Base-by-base conservation (phyloP, 2,329 filamentous ascomycete species). In the Fusarium musae region DNA sequence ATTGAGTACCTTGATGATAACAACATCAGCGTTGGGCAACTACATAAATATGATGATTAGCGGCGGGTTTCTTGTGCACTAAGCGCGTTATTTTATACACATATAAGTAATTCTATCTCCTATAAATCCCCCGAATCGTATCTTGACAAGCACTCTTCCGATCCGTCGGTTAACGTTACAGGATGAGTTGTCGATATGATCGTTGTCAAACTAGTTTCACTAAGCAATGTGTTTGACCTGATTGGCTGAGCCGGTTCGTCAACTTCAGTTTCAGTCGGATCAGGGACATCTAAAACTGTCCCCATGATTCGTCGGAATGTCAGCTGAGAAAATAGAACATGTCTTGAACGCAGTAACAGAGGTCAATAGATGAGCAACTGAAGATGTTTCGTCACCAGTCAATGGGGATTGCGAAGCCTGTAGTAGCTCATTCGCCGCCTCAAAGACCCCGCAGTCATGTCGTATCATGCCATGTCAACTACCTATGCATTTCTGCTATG, bases 391-490 rank as follows among this genome's bases (percentile, higher is more conserved):
- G 37, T 58, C 23, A 23, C 68, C 63, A 72, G 57, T 72, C 28
- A 69, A 37, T 17, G 4, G 23, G n/a, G 30, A 30, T 15, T 39
- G 37, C 37, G 13, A 26, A 26, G 15, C 49, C 46, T 57, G 16
- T 4, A 32, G 32, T 30, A 16, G 52, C 54, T 50, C 46, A 72
- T 72, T 72, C 69, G 69, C 44, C 43, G 52, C 53, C 28, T 28
- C 30, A 21, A 60, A 36, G 53, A 63, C 69, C 67, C 69, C 69
- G 67, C 68, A 69, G 58, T 72, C 69, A 68, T 59, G 63, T 63
- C 23, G 36, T 62, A 59, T 63, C 63, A 46, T 58, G 37, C 30
- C 59, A 37, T 70, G 53, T 58, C 59, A 52, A 36, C n/a, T 34
- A 32, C n/a, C n/a, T n/a, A 37, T 37, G 36, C 19, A 52, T 36